Evolutionary conservation across 257 asterid species (phyloP).

Genomic region (Lantana camara): DNA sequence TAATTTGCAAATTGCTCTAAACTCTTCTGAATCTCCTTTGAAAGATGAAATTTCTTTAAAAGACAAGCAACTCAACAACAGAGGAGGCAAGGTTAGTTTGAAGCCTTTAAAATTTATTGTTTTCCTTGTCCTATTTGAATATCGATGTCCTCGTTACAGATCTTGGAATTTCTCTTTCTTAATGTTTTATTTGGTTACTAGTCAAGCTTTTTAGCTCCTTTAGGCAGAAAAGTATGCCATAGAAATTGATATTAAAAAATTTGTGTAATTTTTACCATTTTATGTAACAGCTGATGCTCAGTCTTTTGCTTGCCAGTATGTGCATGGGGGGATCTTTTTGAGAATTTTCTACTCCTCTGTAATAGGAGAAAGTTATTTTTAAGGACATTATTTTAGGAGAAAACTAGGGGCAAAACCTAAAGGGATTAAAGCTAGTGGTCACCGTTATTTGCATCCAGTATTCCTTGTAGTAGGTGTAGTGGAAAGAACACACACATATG

Average conservation of each 20-base stretch:
- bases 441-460: conserved; percentile 13
- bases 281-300: conserved; percentile 52
- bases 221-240: conserved; percentile 15
- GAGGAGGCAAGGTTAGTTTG: conserved; percentile 50
- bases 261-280: conserved; percentile 42
- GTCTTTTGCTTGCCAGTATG: conserved; percentile 61
- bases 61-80: conserved; percentile 34
- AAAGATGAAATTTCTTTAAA: conserved; percentile 27
- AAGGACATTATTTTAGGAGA: neutral
- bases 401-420: no score
- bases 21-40: conserved; percentile 38
- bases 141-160: neutral
- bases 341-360: conserved; percentile 52
- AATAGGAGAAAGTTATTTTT: conserved; percentile 12
- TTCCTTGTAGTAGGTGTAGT: neutral
- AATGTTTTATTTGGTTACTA: conserved; percentile 9
- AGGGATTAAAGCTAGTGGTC: no score
- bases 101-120: conserved; percentile 27
- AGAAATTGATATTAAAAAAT: conserved; percentile 36
- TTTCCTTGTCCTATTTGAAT: conserved; percentile 14
- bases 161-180: conserved; percentile 8
- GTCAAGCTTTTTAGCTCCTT: conserved; percentile 22
- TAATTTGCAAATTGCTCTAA: conserved; percentile 21
- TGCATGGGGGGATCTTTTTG: conserved; percentile 47
- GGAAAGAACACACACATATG: no score